phyloP scores from a whole-genome alignment of 75 land plant genomes.

The Sequoia sempervirens region DNA sequence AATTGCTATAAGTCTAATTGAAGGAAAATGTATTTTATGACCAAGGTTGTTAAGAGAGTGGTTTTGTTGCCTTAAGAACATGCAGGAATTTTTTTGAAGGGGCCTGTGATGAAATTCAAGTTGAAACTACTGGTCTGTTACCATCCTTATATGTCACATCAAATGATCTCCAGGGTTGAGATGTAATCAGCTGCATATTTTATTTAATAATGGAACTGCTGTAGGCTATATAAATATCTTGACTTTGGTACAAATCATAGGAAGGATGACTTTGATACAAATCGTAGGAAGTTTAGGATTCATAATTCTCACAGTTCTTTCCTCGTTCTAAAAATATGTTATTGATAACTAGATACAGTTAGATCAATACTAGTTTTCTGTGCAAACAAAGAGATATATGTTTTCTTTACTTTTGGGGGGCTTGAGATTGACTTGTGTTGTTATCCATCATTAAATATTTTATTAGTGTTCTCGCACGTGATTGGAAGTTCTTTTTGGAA shows the following conservation, averaged over 20 bases:
- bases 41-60: neutral
- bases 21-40: neutral
- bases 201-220: neutral
- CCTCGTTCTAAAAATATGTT: neutral
- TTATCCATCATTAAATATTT: neutral
- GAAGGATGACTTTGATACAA: neutral
- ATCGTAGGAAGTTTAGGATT: neutral
- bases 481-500: neutral
- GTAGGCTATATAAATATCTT: neutral
- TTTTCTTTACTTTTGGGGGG: neutral
- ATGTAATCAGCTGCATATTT: neutral
- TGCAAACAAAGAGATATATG: neutral
- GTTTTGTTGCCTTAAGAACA: neutral
- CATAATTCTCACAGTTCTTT: neutral
- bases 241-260: neutral
- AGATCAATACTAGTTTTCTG: neutral
- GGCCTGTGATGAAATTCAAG: neutral
- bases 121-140: neutral
- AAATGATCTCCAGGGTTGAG: neutral
- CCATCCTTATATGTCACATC: neutral
- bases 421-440: neutral
- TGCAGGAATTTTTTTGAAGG: neutral
- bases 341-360: neutral
- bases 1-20: neutral
- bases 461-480: neutral